These are phyloP conservation scores for Fusarium camptoceras DNA, from an alignment of 2,329 filamentous ascomycete species.

Conservation along the genomic window DNA sequence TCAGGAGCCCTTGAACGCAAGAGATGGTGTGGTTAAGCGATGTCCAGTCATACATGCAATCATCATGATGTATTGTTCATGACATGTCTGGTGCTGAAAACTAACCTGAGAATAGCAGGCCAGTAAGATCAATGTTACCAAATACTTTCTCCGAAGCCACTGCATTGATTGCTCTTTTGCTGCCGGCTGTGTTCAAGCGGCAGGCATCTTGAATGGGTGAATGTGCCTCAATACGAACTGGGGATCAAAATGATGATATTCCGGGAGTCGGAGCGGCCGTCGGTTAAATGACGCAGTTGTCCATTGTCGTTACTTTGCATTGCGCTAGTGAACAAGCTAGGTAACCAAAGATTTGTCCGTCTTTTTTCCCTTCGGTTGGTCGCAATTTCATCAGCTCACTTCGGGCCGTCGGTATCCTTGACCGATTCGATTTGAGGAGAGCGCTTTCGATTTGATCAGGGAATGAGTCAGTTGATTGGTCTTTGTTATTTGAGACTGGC, in stretches of 20 bases:
- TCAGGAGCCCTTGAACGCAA: not conserved
- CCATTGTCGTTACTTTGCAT: constrained; percentile 6
- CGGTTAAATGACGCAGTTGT: constrained; percentile 43
- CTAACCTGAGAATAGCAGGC: not conserved
- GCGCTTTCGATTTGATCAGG: not conserved
- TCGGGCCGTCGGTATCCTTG: constrained; percentile 43
- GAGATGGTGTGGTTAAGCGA: not conserved
- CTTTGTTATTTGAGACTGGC: not conserved
- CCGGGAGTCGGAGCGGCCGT: constrained; percentile 45
- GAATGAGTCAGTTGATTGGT: not conserved
- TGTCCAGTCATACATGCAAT: constrained; percentile 10
- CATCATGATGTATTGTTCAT: constrained; percentile 25
- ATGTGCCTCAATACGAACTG: not conserved
- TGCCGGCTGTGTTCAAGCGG: not conserved
- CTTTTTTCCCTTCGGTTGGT: constrained; percentile 41
- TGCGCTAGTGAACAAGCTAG: not conserved
- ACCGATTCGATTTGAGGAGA: constrained; percentile 10
- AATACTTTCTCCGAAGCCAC: not conserved
- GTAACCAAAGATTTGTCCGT: constrained; percentile 15
- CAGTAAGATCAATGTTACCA: too few species aligned
- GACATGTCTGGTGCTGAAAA: not conserved
- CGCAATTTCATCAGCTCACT: constrained; percentile 36
- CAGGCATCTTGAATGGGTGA: not conserved
- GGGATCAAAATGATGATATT: constrained; percentile 41
- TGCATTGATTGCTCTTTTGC: not conserved